Base-by-base conservation (phyloP, 129 eudicot species). In the Escallonia herrerae region DNA sequence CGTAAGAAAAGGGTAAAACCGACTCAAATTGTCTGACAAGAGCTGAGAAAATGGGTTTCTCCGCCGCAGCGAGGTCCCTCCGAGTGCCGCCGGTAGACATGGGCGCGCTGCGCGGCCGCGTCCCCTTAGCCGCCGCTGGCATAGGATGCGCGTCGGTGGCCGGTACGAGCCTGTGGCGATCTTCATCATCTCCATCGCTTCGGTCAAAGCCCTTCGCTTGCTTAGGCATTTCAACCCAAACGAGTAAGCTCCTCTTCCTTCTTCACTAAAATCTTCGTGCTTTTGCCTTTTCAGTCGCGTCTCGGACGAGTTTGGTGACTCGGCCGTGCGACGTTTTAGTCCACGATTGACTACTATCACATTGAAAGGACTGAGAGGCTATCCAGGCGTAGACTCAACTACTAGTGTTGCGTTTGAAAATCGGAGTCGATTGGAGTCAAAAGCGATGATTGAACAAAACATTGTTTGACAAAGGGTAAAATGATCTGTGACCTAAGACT, bases 131-230 rank as follows among this genome's bases (percentile, higher is more conserved):
- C 60, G 88, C 77, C 63, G 88, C 63, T 54, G 90, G 95, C 1
- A n/a, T 88, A n/a, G 85, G 89, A 43, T 76, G 74, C 70, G 87
- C 64, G 5, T 76, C 90, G 10, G 56, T 81, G 51, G 91, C 85
- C 65, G 81, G 66, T 59, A 79, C 83, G 8, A 74, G 50, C 64
- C 22, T 79, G 15, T 81, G 77, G 75, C 83, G 83, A 10, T 77
- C 82, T 42, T 71, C 79, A 6, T 78, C 83, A 2, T 69, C 59
- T 4, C 40, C 65, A 41, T 61, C 79, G 50, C 50, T 42, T 58
- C 70, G 68, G 9, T 82, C 95, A 51, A 66, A 33, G 15, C 86
- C 91, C 44, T 88, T 91, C 62, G 91, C 89, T 80, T 91, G 79
- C 58, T 62, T 83, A 10, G 49, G 74, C 85, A 63, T 77, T 71